These are phyloP conservation scores for Cymodocea nodosa DNA, from an alignment of 116 monocot species.

Conservation along the genomic window DNA sequence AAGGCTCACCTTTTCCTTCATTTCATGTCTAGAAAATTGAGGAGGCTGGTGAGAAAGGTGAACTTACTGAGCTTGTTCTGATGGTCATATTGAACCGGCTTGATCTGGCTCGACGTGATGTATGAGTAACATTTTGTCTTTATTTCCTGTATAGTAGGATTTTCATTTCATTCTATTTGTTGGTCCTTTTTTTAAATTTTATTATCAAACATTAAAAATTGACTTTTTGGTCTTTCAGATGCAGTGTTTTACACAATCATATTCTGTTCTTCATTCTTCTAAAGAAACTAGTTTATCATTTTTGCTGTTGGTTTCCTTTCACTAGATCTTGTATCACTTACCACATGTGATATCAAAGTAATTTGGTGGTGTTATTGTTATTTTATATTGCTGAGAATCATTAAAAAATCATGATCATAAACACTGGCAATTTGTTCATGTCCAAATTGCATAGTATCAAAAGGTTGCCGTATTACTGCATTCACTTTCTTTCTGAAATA, in stretches of 20 bases:
- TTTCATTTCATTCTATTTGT: background rate
- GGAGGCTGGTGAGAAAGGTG: conserved; percentile 82
- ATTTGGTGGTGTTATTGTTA: background rate
- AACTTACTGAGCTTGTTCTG: conserved; percentile 80
- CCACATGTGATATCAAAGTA: too few species aligned
- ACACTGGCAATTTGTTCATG: too few species aligned
- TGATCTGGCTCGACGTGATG: conserved; percentile 82
- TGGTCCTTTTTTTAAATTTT: background rate
- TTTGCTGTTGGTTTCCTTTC: too few species aligned
- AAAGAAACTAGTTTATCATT: too few species aligned
- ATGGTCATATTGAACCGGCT: conserved; percentile 95
- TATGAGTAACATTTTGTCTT: conserved; percentile 11
- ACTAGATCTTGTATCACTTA: too few species aligned
- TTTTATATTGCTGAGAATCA: background rate
- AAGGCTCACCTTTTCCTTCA: background rate
- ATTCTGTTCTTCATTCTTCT: too few species aligned
- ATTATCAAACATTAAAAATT: too few species aligned
- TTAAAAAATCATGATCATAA: background rate
- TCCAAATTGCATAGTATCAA: too few species aligned
- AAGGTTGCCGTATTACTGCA: too few species aligned
- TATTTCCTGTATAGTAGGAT: background rate
- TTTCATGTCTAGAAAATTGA: conserved; percentile 69
- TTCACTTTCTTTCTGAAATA: too few species aligned
- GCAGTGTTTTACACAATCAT: too few species aligned
- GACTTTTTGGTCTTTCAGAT: too few species aligned